Evolutionary conservation across 768 basidiomycete genomes (phyloP), one percentile per base, ranked within the genome.

Genomic region (Paxillus ammoniavirescens): DNA sequence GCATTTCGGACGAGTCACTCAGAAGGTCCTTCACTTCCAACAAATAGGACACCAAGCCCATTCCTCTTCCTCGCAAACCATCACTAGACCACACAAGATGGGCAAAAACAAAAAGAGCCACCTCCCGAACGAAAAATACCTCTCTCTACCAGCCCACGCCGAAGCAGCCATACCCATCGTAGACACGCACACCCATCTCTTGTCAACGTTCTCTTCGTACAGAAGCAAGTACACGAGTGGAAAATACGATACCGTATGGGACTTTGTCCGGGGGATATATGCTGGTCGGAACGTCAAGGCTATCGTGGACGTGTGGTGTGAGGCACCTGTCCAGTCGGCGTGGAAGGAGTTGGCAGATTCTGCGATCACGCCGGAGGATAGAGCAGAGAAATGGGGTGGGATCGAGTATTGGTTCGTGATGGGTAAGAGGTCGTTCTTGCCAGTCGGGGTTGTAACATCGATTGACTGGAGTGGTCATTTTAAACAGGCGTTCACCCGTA

Each of bases 281-380:
- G 67, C 63, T 1, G 80, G 72, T 9, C 78, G 79, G 28, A 77
- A 77, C 36, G 82, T 92, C 4, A 73, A 81, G 49, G 78, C 83
- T 5, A 77, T 93, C 49, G 83, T 94, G 6, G 92, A 94, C 59
- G 92, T 94, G 2, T 94, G 89, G 87, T 94, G 92, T 59, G 92
- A 93, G 62, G 87, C 87, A 0, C 87, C 91, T 0, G 82, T 90
- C 13, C 73, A 73, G 55, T 72, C 57, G 33, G 55, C 50, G 1
- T 92, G 89, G 89, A 80, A 74, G 60, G 86, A 86, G 55, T 74
- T 89, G 42, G 91, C 91, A 1, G 86, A 91, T 67, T 82, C 84
- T 1, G 87, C 88, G 2, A 28, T 85, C 53, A 76, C 73, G 0
- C 66, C 69, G 30, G 74, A 80, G 50, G 78, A 80, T 46, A 71